Conservation (phyloP, 2,329 filamentous ascomycete genomes). For the Penicillium verrucosum region DNA sequence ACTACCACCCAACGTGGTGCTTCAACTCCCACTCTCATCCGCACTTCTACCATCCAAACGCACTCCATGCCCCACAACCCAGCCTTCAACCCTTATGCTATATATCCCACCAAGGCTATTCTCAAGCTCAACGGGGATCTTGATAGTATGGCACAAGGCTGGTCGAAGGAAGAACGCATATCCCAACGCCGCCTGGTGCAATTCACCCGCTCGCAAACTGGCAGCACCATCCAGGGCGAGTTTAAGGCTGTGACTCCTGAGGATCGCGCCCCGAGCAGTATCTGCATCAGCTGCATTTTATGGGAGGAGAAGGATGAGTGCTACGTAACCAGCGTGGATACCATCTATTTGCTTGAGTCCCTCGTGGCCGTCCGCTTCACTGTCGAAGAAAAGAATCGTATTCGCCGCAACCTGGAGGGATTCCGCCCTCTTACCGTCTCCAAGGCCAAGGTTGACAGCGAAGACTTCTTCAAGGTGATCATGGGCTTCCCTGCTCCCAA, state of each 20-base stretch:
- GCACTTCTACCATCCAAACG: conserved; percentile 64
- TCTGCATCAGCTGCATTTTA: conserved; percentile 95
- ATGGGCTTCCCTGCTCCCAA: conserved; percentile 97
- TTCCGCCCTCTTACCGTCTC: conserved; percentile 91
- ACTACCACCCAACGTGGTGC: conserved; percentile 44
- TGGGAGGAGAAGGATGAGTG: conserved; percentile 91
- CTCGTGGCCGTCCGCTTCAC: conserved; percentile 83
- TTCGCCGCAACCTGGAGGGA: conserved; percentile 89
- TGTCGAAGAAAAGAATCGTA: conserved; percentile 97
- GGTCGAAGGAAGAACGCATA: conserved; percentile 77
- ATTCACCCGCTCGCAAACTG: conserved; percentile 78
- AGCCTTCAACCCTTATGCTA: conserved; percentile 71
- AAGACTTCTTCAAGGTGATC: conserved; percentile 98
- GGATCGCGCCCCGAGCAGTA: conserved; percentile 76
- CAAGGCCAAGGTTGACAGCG: conserved; percentile 86
- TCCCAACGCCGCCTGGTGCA: conserved; percentile 80
- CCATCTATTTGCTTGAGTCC: conserved; percentile 89
- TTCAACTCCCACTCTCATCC: conserved; percentile 60
- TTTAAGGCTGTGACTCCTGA: conserved; percentile 77
- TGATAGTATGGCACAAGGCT: conserved; percentile 75
- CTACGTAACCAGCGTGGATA: conserved; percentile 95
- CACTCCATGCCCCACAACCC: conserved; percentile 47
- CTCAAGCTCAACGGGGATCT: conserved; percentile 84
- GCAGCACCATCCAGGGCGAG: conserved; percentile 73
- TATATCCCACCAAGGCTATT: conserved; percentile 79